Evolutionary conservation across 2,329 filamentous ascomycete genomes (phyloP).

Genomic region (Gnomoniopsis sp.): DNA sequence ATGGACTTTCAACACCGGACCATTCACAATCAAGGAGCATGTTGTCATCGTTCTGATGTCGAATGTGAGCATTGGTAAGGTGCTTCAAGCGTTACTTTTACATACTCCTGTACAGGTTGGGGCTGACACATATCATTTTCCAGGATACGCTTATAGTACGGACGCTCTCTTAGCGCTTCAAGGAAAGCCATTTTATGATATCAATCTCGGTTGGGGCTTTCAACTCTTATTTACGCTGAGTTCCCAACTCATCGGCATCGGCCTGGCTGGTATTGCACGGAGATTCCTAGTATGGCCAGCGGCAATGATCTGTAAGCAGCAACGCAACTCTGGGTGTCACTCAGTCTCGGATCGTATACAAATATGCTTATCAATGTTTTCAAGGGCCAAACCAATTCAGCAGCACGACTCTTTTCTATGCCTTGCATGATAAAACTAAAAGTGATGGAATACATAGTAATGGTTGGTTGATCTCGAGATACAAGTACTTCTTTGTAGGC

Average conservation of each 20-base stretch:
- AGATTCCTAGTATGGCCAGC: slow-evolving; percentile 46
- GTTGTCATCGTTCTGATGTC: slow-evolving; percentile 42
- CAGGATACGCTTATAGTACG: slow-evolving; percentile 35
- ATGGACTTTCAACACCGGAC: slow-evolving; percentile 41
- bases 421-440: slow-evolving; percentile 38
- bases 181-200: slow-evolving; percentile 37
- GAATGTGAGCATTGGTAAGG: slow-evolving; percentile 31
- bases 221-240: slow-evolving; percentile 45
- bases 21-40: slow-evolving; percentile 45
- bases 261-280: slow-evolving; percentile 46
- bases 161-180: slow-evolving; percentile 37
- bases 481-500: slow-evolving; percentile 44
- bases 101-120: not conserved
- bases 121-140: not conserved
- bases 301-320: slow-evolving; percentile 42
- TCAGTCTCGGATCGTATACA: too few species aligned
- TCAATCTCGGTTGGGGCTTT: slow-evolving; percentile 45
- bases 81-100: not conserved
- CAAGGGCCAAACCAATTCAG: slow-evolving; percentile 34
- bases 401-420: slow-evolving; percentile 45
- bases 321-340: too few species aligned
- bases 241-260: slow-evolving; percentile 51
- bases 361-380: not conserved
- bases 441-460: slow-evolving; percentile 36
- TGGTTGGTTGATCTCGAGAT: slow-evolving; percentile 43